Percentiles rank a stretch among this genome's conserved stretches.
phyloP scores from a whole-genome alignment of 495 filamentous ascomycete species.

The Trichocladium uniseriatum region DNA sequence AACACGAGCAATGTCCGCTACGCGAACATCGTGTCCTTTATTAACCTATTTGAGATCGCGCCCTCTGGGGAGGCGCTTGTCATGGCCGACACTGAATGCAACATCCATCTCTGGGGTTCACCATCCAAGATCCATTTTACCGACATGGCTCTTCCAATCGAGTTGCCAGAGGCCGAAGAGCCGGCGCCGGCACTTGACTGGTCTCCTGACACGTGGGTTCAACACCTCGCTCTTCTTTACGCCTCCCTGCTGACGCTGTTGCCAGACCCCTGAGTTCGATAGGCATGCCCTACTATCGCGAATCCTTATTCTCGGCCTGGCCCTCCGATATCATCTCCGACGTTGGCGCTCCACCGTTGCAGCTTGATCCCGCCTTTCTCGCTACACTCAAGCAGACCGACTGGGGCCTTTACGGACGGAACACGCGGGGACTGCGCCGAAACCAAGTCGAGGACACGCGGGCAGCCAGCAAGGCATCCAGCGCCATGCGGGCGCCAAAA shows the following conservation, averaged over 20 bases:
- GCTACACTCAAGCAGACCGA: slow-evolving; percentile 57
- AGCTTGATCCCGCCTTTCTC: slow-evolving; percentile 64
- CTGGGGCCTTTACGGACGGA: slow-evolving; percentile 64
- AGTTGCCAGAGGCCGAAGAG: slow-evolving; percentile 58
- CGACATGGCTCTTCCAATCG: slow-evolving; percentile 68
- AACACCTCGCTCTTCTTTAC: background rate
- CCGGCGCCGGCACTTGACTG: slow-evolving; percentile 47
- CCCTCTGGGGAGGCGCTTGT: slow-evolving; percentile 84
- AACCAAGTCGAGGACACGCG: slow-evolving; percentile 81
- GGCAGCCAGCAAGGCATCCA: slow-evolving; percentile 44
- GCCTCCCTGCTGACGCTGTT: slow-evolving; percentile 9
- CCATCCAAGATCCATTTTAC: slow-evolving; percentile 82
- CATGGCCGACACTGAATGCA: slow-evolving; percentile 67
- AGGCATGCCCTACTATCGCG: slow-evolving; percentile 90
- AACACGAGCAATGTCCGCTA: slow-evolving; percentile 86
- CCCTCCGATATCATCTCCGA: slow-evolving; percentile 73
- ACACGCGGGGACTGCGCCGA: slow-evolving; percentile 60
- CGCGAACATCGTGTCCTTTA: slow-evolving; percentile 58
- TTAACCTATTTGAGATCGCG: slow-evolving; percentile 73
- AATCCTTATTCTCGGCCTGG: slow-evolving; percentile 80
- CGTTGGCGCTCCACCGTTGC: slow-evolving; percentile 68
- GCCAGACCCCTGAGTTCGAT: slow-evolving; percentile 68
- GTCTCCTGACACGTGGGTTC: slow-evolving; percentile 58
- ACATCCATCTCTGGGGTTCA: slow-evolving; percentile 85
- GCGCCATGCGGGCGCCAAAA: slow-evolving; percentile 56